Evolutionary conservation across 345 rosid species (phyloP).

Genomic region (Gossypium herbaceum): DNA sequence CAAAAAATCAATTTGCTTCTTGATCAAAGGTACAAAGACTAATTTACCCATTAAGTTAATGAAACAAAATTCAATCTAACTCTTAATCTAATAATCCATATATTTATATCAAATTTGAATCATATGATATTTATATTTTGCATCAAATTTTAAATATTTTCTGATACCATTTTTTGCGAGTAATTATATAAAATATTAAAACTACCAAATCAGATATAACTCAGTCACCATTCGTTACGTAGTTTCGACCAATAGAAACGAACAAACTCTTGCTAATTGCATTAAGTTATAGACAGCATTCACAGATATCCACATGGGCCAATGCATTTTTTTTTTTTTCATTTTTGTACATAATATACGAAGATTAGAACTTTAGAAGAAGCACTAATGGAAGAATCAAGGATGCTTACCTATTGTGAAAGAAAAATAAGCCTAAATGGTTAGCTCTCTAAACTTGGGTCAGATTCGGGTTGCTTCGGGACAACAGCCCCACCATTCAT

Average conservation of each 20-base stretch:
- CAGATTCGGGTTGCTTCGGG: slow-evolving; percentile 66
- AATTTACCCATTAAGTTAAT: too few relatives aligned
- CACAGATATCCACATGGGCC: slow-evolving; percentile 38
- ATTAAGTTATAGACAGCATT: slow-evolving; percentile 35
- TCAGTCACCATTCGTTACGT: neutral
- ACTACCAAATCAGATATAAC: neutral
- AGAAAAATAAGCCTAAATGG: slow-evolving; percentile 24
- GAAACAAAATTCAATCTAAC: too few relatives aligned
- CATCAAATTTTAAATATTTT: too few relatives aligned
- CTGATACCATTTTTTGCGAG: neutral
- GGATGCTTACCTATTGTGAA: slow-evolving; percentile 44
- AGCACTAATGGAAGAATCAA: slow-evolving; percentile 26
- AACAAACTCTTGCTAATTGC: slow-evolving; percentile 45
- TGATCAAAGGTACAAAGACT: too few relatives aligned
- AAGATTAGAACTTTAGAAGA: slow-evolving; percentile 20
- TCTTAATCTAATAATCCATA: too few relatives aligned
- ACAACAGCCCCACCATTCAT: slow-evolving; percentile 74
- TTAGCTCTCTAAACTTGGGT: slow-evolving; percentile 66
- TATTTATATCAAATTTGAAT: too few relatives aligned
- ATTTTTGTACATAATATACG: slow-evolving; percentile 33
- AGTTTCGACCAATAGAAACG: neutral
- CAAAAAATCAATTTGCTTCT: too few relatives aligned
- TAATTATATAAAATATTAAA: neutral
- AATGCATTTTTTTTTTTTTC: slow-evolving; percentile 18
- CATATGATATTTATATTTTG: too few relatives aligned